A percentile compares a stretch with the other conserved stretches of the same genome.
These are phyloP conservation scores for Chaetomiaceae sp. DNA, from an alignment of 2,329 filamentous ascomycete species.

Conservation along the genomic window DNA sequence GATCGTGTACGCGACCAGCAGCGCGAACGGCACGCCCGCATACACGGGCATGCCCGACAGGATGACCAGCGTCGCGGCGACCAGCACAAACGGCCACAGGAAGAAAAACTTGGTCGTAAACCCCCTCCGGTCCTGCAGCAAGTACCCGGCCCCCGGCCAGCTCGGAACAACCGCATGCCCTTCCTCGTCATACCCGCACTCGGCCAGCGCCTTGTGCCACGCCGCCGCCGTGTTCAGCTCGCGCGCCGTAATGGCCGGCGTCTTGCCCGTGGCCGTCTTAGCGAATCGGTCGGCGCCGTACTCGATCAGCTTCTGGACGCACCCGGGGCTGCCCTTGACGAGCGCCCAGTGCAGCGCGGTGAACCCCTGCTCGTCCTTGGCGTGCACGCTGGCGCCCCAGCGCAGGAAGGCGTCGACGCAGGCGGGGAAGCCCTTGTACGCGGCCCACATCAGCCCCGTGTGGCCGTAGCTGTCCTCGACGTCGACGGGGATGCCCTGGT, in stretches of 20 bases:
- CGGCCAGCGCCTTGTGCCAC: conserved; percentile 76
- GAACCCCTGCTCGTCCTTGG: conserved; percentile 84
- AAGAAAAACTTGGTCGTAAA: conserved; percentile 86
- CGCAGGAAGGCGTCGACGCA: conserved; percentile 88
- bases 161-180: conserved; percentile 63
- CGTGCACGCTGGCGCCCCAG: conserved; percentile 92
- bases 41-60: conserved; percentile 69
- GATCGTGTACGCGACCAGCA: conserved; percentile 60
- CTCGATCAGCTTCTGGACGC: conserved; percentile 89
- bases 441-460: conserved; percentile 96
- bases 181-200: conserved; percentile 77
- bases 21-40: conserved; percentile 64
- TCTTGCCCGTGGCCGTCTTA: conserved; percentile 84
- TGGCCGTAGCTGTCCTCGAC: conserved; percentile 84
- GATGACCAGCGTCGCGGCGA: conserved; percentile 65
- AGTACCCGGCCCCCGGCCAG: conserved; percentile 65
- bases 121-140: conserved; percentile 68
- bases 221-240: conserved; percentile 82
- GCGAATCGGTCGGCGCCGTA: conserved; percentile 92
- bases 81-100: conserved; percentile 73
- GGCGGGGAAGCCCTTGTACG: conserved; percentile 91
- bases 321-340: conserved; percentile 84
- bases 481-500: conserved; percentile 93
- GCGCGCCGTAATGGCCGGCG: conserved; percentile 73
- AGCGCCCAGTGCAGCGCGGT: conserved; percentile 94